These are phyloP conservation scores for Dendrocalamus latiflorus DNA, from an alignment of 202 grass and related monocot species.

Conservation along the genomic window DNA sequence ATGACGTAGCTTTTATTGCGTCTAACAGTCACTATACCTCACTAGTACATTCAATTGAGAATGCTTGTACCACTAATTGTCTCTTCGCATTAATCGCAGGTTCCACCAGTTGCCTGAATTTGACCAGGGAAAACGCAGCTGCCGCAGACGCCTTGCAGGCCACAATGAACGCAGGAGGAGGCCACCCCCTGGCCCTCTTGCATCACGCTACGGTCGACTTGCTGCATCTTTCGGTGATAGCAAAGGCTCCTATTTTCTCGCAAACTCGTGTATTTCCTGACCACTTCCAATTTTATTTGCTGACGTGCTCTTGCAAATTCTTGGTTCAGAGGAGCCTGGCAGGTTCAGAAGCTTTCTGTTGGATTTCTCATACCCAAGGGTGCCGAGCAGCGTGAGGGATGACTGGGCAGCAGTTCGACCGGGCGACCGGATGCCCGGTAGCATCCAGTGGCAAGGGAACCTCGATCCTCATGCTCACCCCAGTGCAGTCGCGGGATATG, in stretches of 20 bases:
- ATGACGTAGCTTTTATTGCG: not conserved
- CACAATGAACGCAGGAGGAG: conserved; percentile 90
- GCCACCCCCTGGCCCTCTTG: conserved; percentile 57
- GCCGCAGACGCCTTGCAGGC: conserved; percentile 78
- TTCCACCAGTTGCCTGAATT: conserved; percentile 89
- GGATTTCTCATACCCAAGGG: conserved; percentile 81
- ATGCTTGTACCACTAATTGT: not conserved
- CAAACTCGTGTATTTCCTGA: not conserved
- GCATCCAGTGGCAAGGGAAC: conserved; percentile 65
- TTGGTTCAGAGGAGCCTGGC: conserved; percentile 45
- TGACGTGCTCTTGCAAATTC: conserved; percentile 8
- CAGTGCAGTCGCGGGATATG: conserved; percentile 32
- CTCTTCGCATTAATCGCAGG: conserved; percentile 38
- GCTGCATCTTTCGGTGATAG: conserved; percentile 60
- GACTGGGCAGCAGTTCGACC: conserved; percentile 42
- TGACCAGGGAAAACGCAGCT: conserved; percentile 90
- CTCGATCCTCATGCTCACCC: conserved; percentile 36
- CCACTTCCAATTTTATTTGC: not conserved
- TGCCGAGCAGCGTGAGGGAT: conserved; percentile 53
- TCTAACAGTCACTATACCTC: not conserved
- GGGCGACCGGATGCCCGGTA: conserved; percentile 37
- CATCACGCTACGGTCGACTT: conserved; percentile 56
- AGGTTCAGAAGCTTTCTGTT: conserved; percentile 75
- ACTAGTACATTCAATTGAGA: not conserved
- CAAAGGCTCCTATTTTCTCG: not conserved